Base-by-base conservation (phyloP, 768 basidiomycete genomes). In the Tricholoma terreum region DNA sequence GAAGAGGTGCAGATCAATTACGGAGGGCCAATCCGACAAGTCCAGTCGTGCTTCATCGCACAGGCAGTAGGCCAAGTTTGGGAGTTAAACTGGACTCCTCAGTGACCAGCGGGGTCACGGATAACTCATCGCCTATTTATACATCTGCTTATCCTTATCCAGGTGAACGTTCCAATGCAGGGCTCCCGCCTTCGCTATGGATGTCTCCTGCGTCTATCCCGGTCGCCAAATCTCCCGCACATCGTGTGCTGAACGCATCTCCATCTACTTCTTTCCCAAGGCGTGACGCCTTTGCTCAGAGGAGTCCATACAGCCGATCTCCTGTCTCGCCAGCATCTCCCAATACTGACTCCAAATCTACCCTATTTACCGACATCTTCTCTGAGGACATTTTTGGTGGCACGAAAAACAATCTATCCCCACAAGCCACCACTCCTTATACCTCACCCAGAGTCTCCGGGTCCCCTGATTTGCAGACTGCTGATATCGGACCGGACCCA, bases 121-220 rank as follows among this genome's bases (percentile, higher is more conserved):
- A 61, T 34, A 56, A 48, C 54, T 52, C 61, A 15, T 54, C 57
- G 49, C 51, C 61, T 43, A 64, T 63, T n/a, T 60, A 59, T 57
- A 42, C 36, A 43, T 66, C 65, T 54, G 60, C 57, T 56, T 69
- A 63, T 62, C 62, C 69, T 36, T 71, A 69, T 54, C 64, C 76
- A 62, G 69, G 73, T 66, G 83, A 86, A 64, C 83, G 80, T 64
- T 78, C 80, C 48, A 74, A 76, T 59, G 64, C 77, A 33, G 80
- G 82, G 55, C 73, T 91, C 43, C 87, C 86, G 48, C 89, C 90
- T 3, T 89, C 90, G 38, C 73, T 92, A 38, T 92, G 90, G 90
- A 92, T 92, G 90, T 90, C 90, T 11, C 81, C 89, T 48, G 73
- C 83, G 5, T 80, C 80, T 38, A 69, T 82, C 8, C 70, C 80